phyloP scores from a whole-genome alignment of 2,329 filamentous ascomycete species.

The Elsinoe necatrix region DNA sequence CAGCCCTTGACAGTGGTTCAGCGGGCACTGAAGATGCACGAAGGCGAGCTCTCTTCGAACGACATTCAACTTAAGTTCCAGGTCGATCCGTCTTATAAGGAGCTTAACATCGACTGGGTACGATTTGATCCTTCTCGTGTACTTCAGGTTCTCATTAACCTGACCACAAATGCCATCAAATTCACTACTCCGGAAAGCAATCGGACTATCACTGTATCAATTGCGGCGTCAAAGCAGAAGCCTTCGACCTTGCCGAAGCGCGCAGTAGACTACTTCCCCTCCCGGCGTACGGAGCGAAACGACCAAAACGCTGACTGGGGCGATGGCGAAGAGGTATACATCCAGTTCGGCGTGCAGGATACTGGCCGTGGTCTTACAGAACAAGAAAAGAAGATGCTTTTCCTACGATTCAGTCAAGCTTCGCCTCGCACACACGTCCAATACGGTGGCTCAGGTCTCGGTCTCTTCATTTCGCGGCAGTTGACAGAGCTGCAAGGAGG shows the following conservation, averaged over 20 bases:
- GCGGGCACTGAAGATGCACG: slow-evolving; percentile 67
- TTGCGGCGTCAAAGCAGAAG: slow-evolving; percentile 54
- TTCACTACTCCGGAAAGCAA: slow-evolving; percentile 60
- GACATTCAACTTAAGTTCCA: slow-evolving; percentile 59
- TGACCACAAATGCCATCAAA: slow-evolving; percentile 74
- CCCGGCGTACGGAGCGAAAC: slow-evolving; percentile 42
- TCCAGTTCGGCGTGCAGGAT: slow-evolving; percentile 67
- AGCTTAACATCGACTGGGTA: slow-evolving; percentile 56
- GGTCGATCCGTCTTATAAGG: slow-evolving; percentile 53
- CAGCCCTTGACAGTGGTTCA: slow-evolving; percentile 60
- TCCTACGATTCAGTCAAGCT: slow-evolving; percentile 71
- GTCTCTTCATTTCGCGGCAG: slow-evolving; percentile 68
- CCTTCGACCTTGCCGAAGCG: slow-evolving; percentile 37
- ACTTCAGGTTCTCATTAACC: slow-evolving; percentile 70
- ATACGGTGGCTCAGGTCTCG: slow-evolving; percentile 71
- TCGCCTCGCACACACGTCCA: slow-evolving; percentile 67
- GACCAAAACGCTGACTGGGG: slow-evolving; percentile 59
- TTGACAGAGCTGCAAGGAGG: slow-evolving; percentile 76
- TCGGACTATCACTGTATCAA: slow-evolving; percentile 56
- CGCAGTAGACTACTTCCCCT: slow-evolving; percentile 54
- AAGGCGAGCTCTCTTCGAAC: slow-evolving; percentile 61
- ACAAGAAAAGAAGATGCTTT: slow-evolving; percentile 64
- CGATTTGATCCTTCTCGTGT: slow-evolving; percentile 67
- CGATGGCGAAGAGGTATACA: slow-evolving; percentile 53
- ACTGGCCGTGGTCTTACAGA: slow-evolving; percentile 65